Percentiles rank a stretch among this genome's conserved stretches.
phyloP scores from a whole-genome alignment of 1,284 basidiomycete species.

The Cryptococcus sp. region DNA sequence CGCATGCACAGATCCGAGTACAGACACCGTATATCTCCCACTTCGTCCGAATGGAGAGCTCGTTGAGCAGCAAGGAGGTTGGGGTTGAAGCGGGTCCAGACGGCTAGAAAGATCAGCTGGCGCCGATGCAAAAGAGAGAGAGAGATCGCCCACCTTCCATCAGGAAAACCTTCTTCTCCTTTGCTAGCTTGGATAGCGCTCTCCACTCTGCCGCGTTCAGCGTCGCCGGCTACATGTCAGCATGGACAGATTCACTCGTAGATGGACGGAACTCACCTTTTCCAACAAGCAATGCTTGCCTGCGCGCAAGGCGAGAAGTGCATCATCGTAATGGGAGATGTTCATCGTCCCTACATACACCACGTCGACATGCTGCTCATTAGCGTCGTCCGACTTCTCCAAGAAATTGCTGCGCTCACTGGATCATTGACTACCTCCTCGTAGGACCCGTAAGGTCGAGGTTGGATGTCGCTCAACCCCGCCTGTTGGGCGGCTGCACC shows the following conservation, averaged over 20 bases:
- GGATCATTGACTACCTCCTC: constrained; percentile 44
- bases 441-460: constrained; percentile 40
- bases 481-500: constrained; percentile 30
- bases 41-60: constrained; percentile 35
- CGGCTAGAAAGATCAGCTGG: constrained; percentile 15
- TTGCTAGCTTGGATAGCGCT: constrained; percentile 44
- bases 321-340: constrained; percentile 47
- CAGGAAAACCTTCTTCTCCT: constrained; percentile 38
- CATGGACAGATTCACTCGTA: not conserved
- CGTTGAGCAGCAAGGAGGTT: constrained; percentile 38
- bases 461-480: constrained; percentile 21
- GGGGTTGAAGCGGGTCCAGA: constrained; percentile 48
- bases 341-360: constrained; percentile 52
- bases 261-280: constrained; percentile 34
- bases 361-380: constrained; percentile 43
- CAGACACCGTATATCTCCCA: constrained; percentile 41
- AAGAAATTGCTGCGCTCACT: constrained; percentile 14
- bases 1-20: constrained; percentile 38
- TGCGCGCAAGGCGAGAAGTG: constrained; percentile 43
- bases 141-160: constrained; percentile 45
- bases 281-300: constrained; percentile 49
- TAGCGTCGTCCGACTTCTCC: not conserved
- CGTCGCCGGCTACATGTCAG: constrained; percentile 46
- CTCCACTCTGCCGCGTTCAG: constrained; percentile 49
- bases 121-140: not conserved